These are phyloP conservation scores for Penicillium salamii DNA, from an alignment of 495 filamentous ascomycete genomes.

Conservation along the genomic window DNA sequence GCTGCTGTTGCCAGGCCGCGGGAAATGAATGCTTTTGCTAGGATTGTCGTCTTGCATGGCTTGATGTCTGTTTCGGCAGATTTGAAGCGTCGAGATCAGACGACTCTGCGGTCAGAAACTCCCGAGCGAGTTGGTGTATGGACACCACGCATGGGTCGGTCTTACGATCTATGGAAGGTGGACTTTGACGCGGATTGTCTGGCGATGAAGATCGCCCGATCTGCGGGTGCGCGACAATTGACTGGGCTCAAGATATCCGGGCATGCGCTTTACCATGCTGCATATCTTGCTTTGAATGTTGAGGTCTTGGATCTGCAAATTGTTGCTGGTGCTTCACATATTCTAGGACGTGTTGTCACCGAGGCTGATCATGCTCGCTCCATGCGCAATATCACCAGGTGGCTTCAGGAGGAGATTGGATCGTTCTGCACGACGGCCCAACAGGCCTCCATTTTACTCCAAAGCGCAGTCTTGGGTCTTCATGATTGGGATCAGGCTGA, in stretches of 20 bases:
- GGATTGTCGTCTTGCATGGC: constrained; percentile 50
- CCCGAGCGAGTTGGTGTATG: constrained; percentile 42
- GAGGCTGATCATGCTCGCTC: constrained; percentile 44
- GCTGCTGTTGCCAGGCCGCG: constrained; percentile 26
- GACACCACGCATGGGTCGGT: constrained; percentile 45
- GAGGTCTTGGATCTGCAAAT: constrained; percentile 57
- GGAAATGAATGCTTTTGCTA: constrained; percentile 46
- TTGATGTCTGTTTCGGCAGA: constrained; percentile 57
- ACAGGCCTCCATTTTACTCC: constrained; percentile 47
- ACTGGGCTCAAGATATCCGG: constrained; percentile 39
- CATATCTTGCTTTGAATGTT: constrained; percentile 47
- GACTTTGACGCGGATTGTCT: constrained; percentile 50
- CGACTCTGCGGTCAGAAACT: constrained; percentile 37
- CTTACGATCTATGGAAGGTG: constrained; percentile 52
- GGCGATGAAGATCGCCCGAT: constrained; percentile 29
- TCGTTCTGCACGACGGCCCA: constrained; percentile 35
- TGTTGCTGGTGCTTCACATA: constrained; percentile 50
- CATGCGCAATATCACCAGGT: constrained; percentile 38
- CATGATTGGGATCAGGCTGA: constrained; percentile 50
- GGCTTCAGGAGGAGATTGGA: constrained; percentile 27
- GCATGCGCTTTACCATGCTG: constrained; percentile 49
- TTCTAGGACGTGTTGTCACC: constrained; percentile 47
- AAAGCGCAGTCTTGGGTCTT: constrained; percentile 44
- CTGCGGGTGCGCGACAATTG: constrained; percentile 33
- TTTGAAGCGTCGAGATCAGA: constrained; percentile 54